These are phyloP conservation scores for Mrakia hoshinonis DNA, from an alignment of 768 basidiomycete genomes.

Conservation along the genomic window DNA sequence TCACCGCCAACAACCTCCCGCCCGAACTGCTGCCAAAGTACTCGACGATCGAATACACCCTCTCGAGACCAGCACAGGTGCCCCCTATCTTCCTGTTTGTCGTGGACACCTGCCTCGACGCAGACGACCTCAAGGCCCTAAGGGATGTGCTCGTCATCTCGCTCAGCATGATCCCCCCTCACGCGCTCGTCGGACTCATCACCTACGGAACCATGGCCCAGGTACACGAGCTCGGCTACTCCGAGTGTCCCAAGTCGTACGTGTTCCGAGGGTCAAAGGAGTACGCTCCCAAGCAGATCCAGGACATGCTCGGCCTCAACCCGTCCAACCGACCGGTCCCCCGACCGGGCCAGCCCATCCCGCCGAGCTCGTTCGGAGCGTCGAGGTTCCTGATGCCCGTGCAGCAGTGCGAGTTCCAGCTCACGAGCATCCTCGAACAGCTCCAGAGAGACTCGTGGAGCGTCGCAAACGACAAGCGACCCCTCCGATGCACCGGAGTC, in stretches of 20 bases:
- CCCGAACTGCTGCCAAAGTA: constrained; percentile 94
- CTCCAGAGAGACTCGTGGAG: constrained; percentile 92
- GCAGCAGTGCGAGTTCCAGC: constrained; percentile 87
- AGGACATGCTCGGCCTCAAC: constrained; percentile 90
- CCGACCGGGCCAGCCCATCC: constrained; percentile 41
- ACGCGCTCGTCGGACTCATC: constrained; percentile 87
- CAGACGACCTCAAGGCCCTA: constrained; percentile 90
- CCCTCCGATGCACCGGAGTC: constrained; percentile 88
- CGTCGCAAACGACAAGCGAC: constrained; percentile 85
- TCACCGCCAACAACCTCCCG: constrained; percentile 91
- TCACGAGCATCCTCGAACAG: constrained; percentile 83
- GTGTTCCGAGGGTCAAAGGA: constrained; percentile 98
- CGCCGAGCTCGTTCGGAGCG: constrained; percentile 34
- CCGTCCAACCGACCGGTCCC: constrained; percentile 52
- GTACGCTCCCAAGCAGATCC: constrained; percentile 89
- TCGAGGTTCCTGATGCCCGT: constrained; percentile 78
- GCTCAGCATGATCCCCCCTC: constrained; percentile 83
- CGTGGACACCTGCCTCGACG: constrained; percentile 84
- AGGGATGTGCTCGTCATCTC: constrained; percentile 91
- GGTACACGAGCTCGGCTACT: constrained; percentile 96
- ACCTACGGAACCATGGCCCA: constrained; percentile 98
- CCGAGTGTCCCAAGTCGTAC: constrained; percentile 93
- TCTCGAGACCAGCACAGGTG: constrained; percentile 76
- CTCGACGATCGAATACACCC: constrained; percentile 99
- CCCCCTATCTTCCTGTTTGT: constrained; percentile 96